phyloP scores from a whole-genome alignment of 768 basidiomycete species.

The Collybia mongolica region DNA sequence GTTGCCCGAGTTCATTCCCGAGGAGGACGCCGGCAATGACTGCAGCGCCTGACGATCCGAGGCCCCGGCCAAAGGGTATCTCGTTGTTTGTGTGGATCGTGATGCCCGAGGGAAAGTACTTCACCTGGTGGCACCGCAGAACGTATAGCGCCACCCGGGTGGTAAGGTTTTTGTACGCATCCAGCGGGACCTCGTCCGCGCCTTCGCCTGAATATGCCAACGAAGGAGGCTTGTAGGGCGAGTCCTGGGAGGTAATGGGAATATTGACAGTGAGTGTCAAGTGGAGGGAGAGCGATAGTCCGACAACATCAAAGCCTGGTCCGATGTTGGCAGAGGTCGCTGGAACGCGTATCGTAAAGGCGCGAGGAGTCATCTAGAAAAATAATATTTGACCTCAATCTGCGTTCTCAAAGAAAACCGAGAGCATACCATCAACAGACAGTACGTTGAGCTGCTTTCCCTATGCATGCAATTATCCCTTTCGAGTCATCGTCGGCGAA shows the following conservation, averaged over 20 bases:
- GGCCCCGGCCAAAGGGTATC: constrained; percentile 96
- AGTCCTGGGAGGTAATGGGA: constrained; percentile 22
- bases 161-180: constrained; percentile 94
- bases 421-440: too few species aligned
- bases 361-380: constrained; percentile 21
- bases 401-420: too few species aligned
- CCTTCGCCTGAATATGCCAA: constrained; percentile 89
- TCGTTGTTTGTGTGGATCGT: constrained; percentile 82
- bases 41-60: constrained; percentile 98
- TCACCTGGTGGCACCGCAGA: constrained; percentile 81
- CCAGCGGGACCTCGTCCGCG: constrained; percentile 85
- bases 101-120: constrained; percentile 74
- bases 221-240: constrained; percentile 48
- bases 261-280: constrained; percentile 68
- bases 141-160: constrained; percentile 98
- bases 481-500: too few species aligned
- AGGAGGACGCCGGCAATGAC: constrained; percentile 96
- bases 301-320: constrained; percentile 98
- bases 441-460: too few species aligned
- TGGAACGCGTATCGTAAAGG: constrained; percentile 79
- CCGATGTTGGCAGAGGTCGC: constrained; percentile 99
- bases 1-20: constrained; percentile 76
- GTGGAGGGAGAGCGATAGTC: constrained; percentile 89
- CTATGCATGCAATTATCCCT: too few species aligned
- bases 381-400: not conserved